Percentiles rank a stretch among this genome's conserved stretches.
Evolutionary conservation across 2,329 filamentous ascomycete species (phyloP).

Genomic region (Periconia sp.): DNA sequence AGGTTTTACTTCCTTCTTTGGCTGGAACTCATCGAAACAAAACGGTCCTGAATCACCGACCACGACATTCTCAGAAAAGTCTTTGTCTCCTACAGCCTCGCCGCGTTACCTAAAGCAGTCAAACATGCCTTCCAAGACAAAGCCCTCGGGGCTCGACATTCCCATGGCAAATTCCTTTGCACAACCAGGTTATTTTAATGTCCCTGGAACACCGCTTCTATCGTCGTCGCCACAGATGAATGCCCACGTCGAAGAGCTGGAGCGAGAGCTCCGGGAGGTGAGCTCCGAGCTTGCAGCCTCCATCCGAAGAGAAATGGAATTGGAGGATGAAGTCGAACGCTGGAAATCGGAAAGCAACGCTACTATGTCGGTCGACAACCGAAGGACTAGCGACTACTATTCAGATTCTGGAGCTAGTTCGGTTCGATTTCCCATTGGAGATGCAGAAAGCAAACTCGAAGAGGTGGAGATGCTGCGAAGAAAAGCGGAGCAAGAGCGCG

Average conservation of each 20-base stretch:
- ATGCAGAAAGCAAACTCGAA: constrained; percentile 62
- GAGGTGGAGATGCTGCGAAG: constrained; percentile 85
- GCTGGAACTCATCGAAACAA: constrained; percentile 65
- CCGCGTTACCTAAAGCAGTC: constrained; percentile 48
- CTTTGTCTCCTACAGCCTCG: constrained; percentile 64
- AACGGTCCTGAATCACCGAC: constrained; percentile 63
- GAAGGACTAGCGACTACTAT: constrained; percentile 95
- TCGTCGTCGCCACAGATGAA: constrained; percentile 52
- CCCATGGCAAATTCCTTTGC: constrained; percentile 56
- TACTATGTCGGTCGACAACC: constrained; percentile 62
- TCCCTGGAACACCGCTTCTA: constrained; percentile 54
- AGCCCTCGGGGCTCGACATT: constrained; percentile 58
- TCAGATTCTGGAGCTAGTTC: constrained; percentile 94
- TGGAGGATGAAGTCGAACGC: constrained; percentile 91
- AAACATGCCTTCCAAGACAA: constrained; percentile 37
- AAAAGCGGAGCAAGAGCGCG: constrained; percentile 88
- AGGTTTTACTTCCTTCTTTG: constrained; percentile 70
- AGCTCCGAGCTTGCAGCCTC: constrained; percentile 90
- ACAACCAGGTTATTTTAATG: constrained; percentile 51
- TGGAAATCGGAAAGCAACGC: constrained; percentile 77
- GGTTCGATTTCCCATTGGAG: constrained; percentile 73
- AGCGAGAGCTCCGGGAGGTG: constrained; percentile 92
- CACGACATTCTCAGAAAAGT: constrained; percentile 67
- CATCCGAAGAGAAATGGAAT: constrained; percentile 92
- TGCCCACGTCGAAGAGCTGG: constrained; percentile 81